These are phyloP conservation scores for Ophiostoma tasmaniense DNA, from an alignment of 2,329 filamentous ascomycete genomes.

Conservation along the genomic window DNA sequence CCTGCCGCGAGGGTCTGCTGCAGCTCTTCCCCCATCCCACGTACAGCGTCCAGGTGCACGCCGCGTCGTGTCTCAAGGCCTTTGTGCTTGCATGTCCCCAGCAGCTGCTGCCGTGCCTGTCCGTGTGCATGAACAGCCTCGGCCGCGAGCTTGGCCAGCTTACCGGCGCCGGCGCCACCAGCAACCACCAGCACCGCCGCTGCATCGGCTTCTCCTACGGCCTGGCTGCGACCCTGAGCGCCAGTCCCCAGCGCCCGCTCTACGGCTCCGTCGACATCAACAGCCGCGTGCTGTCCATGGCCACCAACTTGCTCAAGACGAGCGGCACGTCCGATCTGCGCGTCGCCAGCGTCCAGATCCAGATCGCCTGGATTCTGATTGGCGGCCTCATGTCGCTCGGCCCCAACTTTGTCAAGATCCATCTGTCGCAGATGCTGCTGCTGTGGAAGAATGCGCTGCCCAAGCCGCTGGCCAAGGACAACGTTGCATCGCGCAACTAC, in stretches of 20 bases:
- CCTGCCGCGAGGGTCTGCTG: conserved; percentile 75
- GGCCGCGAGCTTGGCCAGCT: conserved; percentile 76
- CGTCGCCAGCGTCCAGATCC: conserved; percentile 87
- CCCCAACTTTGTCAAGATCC: conserved; percentile 97
- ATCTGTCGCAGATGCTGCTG: conserved; percentile 84
- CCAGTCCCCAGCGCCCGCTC: conserved; percentile 76
- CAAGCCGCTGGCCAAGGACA: conserved; percentile 88
- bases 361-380: conserved; percentile 95
- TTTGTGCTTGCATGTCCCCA: conserved; percentile 89
- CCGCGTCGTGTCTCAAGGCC: conserved; percentile 73
- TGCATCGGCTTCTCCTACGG: conserved; percentile 91
- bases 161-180: conserved; percentile 64
- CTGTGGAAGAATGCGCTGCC: conserved; percentile 97
- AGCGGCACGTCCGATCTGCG: conserved; percentile 86
- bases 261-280: conserved; percentile 96
- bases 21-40: conserved; percentile 91
- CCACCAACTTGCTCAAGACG: conserved; percentile 83
- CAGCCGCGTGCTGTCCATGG: conserved; percentile 81
- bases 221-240: conserved; percentile 81
- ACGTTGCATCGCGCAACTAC: conserved; percentile 71
- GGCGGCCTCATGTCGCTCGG: conserved; percentile 94
- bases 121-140: conserved; percentile 93
- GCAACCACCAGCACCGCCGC: conserved; percentile 43
- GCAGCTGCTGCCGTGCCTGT: conserved; percentile 81
- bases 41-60: conserved; percentile 89